These are phyloP conservation scores for Elongisporangium anandrum DNA, from an alignment of 352 stramenopile species.

Conservation along the genomic window DNA sequence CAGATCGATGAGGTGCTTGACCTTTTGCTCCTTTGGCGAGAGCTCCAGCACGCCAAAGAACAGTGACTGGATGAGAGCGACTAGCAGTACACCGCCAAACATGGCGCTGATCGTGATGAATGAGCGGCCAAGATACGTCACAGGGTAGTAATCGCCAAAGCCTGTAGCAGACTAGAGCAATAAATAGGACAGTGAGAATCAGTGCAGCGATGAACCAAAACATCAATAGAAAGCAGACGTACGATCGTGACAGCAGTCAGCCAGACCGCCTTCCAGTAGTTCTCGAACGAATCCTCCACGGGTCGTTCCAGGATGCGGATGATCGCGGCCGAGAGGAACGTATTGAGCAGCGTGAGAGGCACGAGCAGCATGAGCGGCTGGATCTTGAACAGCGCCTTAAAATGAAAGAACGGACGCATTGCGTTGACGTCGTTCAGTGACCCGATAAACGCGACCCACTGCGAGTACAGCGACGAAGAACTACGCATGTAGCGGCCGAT, in stretches of 20 bases:
- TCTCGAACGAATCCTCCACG: conserved; percentile 55
- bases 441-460: conserved; percentile 70
- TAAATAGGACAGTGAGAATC: neutral
- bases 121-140: conserved; percentile 55
- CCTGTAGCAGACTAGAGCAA: conserved; percentile 49
- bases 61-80: conserved; percentile 69
- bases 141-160: conserved; percentile 68
- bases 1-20: conserved; percentile 66
- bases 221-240: too few species aligned
- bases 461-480: conserved; percentile 63
- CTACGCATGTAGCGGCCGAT: conserved; percentile 66
- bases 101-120: conserved; percentile 63
- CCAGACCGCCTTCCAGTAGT: conserved; percentile 72
- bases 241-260: conserved; percentile 66
- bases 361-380: conserved; percentile 56
- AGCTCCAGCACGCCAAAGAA: conserved; percentile 78
- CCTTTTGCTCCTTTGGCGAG: conserved; percentile 48
- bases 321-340: conserved; percentile 58
- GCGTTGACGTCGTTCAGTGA: conserved; percentile 73
- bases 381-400: conserved; percentile 77
- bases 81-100: conserved; percentile 62
- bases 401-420: conserved; percentile 77
- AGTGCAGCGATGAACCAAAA: neutral
- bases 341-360: conserved; percentile 46
- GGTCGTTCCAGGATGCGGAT: conserved; percentile 69